Base-by-base conservation (phyloP, 805 yeast species). In the Lipomyces starkeyi region DNA sequence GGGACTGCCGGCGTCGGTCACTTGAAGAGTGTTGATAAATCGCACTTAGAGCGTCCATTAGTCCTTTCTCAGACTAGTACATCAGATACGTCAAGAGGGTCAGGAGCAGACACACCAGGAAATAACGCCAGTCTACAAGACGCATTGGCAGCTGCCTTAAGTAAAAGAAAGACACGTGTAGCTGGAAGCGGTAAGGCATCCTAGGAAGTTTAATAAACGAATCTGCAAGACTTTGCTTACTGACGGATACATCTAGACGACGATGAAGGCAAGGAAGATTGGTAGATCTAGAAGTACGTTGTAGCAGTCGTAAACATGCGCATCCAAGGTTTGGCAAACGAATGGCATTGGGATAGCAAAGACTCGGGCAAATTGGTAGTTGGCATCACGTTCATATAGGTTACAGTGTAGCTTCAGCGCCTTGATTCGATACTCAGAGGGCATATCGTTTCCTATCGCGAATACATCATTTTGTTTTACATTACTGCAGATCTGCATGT, bases 61-160 rank as follows among this genome's bases (percentile, higher is more conserved):
- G 91, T 85, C 0, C 55, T 58, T 17, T 40, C 69, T 20, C 59
- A 34, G 55, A 53, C 20, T 32, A 40, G 58, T 17, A 59, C 13
- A 58, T 62, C 37, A 11, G 57, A 29, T 32, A 32, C 22, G 35
- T 13, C 17, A 14, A n/a, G 13, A 47, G 65, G 52, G 76, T 84
- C 0, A 83, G 85, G 79, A n/a, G 82, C 79, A 3, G 79, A 81
- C 13, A 88, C 85, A 2, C 87, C 84, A 59, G 86, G 90, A 14
- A 53, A 53, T 20, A 53, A 22, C 0, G 90, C 87, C 1, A 83
- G 86, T 14, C 80, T 93, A 67, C 97, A 97, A 1, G 96, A 91
- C 78, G 97, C 97, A 0, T 80, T 93, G 62, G 92, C 96, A 9
- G 91, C 91, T 20, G 98, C 98, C 2, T 83, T 94, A 72, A 90